Base-by-base conservation (phyloP, 129 eudicot genomes). In the Glebionis coronaria region DNA sequence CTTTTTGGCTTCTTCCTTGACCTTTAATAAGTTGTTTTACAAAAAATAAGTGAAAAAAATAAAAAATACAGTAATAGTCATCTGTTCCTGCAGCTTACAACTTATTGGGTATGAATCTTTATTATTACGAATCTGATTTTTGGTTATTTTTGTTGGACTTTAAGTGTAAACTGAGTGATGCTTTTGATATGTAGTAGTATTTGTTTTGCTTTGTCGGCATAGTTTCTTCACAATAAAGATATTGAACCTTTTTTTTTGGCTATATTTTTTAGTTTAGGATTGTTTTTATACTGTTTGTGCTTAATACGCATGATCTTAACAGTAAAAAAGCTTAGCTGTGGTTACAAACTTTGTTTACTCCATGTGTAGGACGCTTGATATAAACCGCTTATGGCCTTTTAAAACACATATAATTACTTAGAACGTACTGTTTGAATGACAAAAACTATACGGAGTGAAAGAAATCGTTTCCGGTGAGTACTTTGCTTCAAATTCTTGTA, bases 1-100 rank as follows among this genome's bases (percentile, higher is more conserved):
- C 42, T 53, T 49, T 47, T 57, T 67, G 74, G 63, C 29, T 75
- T 50, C 69, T 75, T 75, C 27, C 52, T 67, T 38, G 4, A 56
- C 57, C 42, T 67, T 75, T 20, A 46, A 20, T 12, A 63, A 16
- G n/a, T 40, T 64, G 44, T 29, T 5, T 54, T 54, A 21, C 45
- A 56, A 13, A 27, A 28, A 29, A 20, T 14, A 21, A 27, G 14
- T 72, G 4, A 31, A 27, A 31, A n/a, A n/a, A n/a, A n/a, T n/a
- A n/a, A n/a, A n/a, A n/a, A n/a, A n/a, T n/a, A n/a, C n/a, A n/a
- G n/a, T n/a, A n/a, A n/a, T n/a, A n/a, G n/a, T n/a, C 51, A 47
- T 14, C 61, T 40, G 5, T 72, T 72, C 31, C 15, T 14, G 63
- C 31, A 50, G 61, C 44, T 35, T 71, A 28, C 27, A 57, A 57